Conservation (phyloP, 371 early-diverging fungal genomes). For the Chytridiales sp. region DNA sequence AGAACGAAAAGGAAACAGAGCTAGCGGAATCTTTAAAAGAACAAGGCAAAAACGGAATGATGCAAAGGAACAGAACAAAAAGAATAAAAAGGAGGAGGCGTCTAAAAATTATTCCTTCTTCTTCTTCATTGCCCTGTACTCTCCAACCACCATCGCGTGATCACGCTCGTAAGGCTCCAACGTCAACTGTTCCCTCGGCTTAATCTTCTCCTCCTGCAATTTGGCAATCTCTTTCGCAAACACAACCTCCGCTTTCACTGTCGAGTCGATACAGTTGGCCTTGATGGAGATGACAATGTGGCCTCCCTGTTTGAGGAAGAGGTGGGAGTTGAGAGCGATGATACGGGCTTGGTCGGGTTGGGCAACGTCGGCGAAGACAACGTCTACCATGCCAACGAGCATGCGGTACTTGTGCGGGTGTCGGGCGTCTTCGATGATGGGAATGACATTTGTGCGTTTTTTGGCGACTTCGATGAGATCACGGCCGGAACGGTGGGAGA, state of each 20-base stretch:
- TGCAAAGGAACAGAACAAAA: too few relatives aligned
- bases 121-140: conserved; percentile 45
- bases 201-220: conserved; percentile 97
- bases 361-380: conserved; percentile 99
- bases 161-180: conserved; percentile 99
- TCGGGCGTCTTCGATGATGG: conserved; percentile 99
- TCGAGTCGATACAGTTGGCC: conserved; percentile 99
- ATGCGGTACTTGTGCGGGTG: conserved; percentile 99
- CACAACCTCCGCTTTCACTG: conserved; percentile 96
- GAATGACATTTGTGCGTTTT: conserved; percentile 99
- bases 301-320: conserved; percentile 98
- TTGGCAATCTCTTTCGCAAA: conserved; percentile 99
- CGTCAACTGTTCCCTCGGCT: conserved; percentile 99
- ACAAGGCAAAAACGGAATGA: too few relatives aligned
- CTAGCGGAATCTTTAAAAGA: too few relatives aligned
- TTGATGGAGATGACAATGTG: conserved; percentile 99
- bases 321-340: conserved; percentile 97
- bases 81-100: too few relatives aligned
- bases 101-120: too few relatives aligned
- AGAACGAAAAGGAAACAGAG: too few relatives aligned
- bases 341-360: conserved; percentile 99
- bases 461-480: conserved; percentile 99
- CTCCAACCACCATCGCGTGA: conserved; percentile 99
- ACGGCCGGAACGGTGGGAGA: conserved; percentile 99
- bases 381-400: conserved; percentile 99